These are phyloP conservation scores for Agrocybe chaxingu DNA, from an alignment of 768 basidiomycete genomes.

Conservation along the genomic window DNA sequence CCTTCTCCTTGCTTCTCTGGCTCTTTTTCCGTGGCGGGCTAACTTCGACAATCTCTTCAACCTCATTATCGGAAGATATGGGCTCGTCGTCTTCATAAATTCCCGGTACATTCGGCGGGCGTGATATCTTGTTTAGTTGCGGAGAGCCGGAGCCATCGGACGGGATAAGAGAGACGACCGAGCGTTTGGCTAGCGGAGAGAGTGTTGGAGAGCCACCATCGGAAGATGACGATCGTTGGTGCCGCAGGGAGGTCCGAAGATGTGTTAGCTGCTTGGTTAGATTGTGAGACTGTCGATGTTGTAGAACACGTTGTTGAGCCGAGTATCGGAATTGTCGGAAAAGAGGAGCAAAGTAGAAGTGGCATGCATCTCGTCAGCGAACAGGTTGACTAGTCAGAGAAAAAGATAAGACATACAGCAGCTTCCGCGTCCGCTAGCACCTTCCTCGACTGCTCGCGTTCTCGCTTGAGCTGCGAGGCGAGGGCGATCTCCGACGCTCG, in stretches of 20 bases:
- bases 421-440: conserved; percentile 71
- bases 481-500: conserved; percentile 80
- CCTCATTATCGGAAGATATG: conserved; percentile 40
- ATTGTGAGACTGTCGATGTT: conserved; percentile 40
- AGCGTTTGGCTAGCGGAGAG: conserved; percentile 50
- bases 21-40: conserved; percentile 32
- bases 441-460: conserved; percentile 72
- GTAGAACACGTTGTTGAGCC: too few species aligned
- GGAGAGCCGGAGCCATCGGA: conserved; percentile 36
- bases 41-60: conserved; percentile 26
- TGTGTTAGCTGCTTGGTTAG: conserved; percentile 64
- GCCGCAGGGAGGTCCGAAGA: conserved; percentile 43
- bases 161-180: conserved; percentile 28
- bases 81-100: conserved; percentile 70
- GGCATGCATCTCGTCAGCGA: conserved; percentile 7
- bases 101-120: conserved; percentile 62
- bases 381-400: conserved; percentile 2
- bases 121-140: conserved; percentile 54
- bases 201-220: conserved; percentile 26
- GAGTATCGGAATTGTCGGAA: too few species aligned
- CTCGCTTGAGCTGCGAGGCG: conserved; percentile 71
- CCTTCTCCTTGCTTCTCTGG: too few species aligned
- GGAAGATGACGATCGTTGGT: conserved; percentile 24
- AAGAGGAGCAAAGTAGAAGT: background rate
- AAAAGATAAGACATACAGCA: conserved; percentile 47